phyloP scores from a whole-genome alignment of 2,329 filamentous ascomycete species.

The Daldinia sp. region DNA sequence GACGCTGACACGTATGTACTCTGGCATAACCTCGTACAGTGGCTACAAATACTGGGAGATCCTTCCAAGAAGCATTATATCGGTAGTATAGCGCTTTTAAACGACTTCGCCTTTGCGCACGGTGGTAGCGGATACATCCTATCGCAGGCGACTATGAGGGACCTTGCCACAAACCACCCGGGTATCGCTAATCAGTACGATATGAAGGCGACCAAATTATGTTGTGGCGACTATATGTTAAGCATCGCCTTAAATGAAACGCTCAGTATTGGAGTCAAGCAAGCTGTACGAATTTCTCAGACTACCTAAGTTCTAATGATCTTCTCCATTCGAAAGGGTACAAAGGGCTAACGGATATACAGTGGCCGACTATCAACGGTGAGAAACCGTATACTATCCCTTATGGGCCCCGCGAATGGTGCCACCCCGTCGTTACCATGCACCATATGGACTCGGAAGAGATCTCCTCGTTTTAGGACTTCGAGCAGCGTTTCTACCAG shows the following conservation, averaged over 20 bases:
- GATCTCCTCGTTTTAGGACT: conserved; percentile 63
- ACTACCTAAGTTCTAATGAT: neutral
- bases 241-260: conserved; percentile 60
- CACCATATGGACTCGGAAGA: conserved; percentile 66
- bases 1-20: conserved; percentile 70
- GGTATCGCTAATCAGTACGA: conserved; percentile 63
- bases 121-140: conserved; percentile 68
- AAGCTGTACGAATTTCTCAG: conserved; percentile 54
- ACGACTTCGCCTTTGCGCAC: conserved; percentile 62
- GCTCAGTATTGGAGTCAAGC: conserved; percentile 56
- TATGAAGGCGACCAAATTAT: conserved; percentile 54
- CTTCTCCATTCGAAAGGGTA: neutral
- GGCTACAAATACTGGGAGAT: conserved; percentile 59
- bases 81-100: conserved; percentile 61
- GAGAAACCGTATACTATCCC: conserved; percentile 66
- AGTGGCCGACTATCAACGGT: conserved; percentile 68
- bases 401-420: conserved; percentile 64
- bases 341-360: conserved; percentile 21
- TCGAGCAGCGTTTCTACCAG: conserved; percentile 58
- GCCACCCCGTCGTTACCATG: conserved; percentile 68
- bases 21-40: conserved; percentile 64
- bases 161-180: conserved; percentile 57
- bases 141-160: conserved; percentile 64
- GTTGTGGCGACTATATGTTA: conserved; percentile 67
- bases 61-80: conserved; percentile 60